These are phyloP conservation scores for Jackrogersella multiformis DNA, from an alignment of 495 filamentous ascomycete species.

Conservation along the genomic window DNA sequence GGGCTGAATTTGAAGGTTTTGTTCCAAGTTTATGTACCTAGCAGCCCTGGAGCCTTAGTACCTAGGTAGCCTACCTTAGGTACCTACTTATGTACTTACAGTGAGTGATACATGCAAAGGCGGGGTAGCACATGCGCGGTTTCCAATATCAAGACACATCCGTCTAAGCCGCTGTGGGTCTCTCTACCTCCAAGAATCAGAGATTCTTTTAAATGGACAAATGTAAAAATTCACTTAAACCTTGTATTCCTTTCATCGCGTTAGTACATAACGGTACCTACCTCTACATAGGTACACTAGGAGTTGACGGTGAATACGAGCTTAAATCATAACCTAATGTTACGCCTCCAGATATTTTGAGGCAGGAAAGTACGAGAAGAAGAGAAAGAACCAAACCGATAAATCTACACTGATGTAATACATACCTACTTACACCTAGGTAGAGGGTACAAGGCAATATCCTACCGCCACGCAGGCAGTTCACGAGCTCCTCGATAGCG, in stretches of 20 bases:
- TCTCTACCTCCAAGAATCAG: background rate
- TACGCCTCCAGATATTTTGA: slow-evolving; percentile 15
- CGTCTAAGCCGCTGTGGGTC: slow-evolving; percentile 20
- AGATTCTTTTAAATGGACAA: background rate
- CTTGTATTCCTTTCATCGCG: no score
- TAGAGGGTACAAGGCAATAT: no score
- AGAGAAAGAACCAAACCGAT: background rate
- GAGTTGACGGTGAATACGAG: no score
- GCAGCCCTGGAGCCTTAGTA: no score
- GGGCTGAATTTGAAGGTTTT: background rate
- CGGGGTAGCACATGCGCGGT: slow-evolving; percentile 37
- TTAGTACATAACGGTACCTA: no score
- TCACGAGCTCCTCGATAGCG: background rate
- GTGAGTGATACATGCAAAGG: slow-evolving; percentile 28
- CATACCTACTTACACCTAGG: no score
- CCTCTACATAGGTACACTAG: no score
- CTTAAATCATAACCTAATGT: no score
- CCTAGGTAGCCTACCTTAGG: background rate
- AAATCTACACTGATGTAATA: no score
- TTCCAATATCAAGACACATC: slow-evolving; percentile 25
- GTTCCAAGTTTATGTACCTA: no score
- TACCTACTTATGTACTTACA: background rate
- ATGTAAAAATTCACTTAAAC: no score
- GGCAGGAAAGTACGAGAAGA: background rate
- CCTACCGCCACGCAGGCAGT: background rate